A percentile compares a stretch with the other conserved stretches of the same genome.
Evolutionary conservation across 495 filamentous ascomycete genomes (phyloP).

Genomic region (Tuber brumale): DNA sequence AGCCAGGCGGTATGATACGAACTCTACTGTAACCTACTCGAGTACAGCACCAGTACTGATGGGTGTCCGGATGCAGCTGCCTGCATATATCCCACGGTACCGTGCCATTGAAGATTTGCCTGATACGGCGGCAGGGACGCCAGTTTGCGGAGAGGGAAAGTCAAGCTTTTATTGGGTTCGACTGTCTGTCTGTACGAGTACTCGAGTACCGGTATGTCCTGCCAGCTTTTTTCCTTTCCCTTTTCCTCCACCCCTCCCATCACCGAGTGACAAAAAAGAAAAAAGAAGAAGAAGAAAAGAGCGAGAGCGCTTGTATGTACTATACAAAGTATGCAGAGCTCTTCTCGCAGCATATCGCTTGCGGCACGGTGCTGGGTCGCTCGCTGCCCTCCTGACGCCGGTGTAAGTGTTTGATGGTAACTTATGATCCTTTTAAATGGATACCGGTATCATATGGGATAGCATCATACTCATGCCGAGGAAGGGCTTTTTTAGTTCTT

Average conservation of each 20-base stretch:
- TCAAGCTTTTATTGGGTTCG: neutral
- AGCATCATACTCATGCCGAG: neutral
- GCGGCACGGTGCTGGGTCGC: neutral
- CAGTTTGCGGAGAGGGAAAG: neutral
- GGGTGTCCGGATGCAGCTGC: neutral
- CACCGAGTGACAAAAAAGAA: neutral
- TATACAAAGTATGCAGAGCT: neutral
- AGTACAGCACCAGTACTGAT: neutral
- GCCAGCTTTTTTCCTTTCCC: neutral
- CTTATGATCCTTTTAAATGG: constrained; percentile 2
- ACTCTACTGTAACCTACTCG: neutral
- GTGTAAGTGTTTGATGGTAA: neutral
- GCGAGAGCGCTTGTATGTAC: neutral
- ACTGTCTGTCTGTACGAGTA: no score
- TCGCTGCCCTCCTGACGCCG: neutral
- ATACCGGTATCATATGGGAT: neutral
- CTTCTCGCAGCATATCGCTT: neutral
- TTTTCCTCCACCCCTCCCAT: neutral
- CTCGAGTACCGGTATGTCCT: no score
- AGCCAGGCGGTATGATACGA: neutral
- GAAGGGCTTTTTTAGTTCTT: neutral
- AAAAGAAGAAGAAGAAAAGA: neutral
- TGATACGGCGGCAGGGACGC: neutral
- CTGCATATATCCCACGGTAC: neutral
- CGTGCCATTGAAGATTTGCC: neutral